These are phyloP conservation scores for Artemisia tridentata DNA, from an alignment of 129 eudicot species.

Conservation along the genomic window DNA sequence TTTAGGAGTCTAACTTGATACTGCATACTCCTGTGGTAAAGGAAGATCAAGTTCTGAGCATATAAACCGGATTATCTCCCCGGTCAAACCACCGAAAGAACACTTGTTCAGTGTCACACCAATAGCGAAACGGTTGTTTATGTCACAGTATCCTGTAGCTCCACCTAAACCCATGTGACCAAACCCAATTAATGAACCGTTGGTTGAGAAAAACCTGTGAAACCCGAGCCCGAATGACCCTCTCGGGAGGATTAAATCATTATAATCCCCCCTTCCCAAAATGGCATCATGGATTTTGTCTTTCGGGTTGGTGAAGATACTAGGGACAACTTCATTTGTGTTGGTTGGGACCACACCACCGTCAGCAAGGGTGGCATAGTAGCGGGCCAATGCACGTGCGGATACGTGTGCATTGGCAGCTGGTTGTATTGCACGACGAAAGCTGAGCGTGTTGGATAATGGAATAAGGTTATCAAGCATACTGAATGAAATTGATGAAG, in stretches of 20 bases:
- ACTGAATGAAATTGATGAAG: constrained; percentile 64
- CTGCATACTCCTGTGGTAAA: constrained; percentile 43
- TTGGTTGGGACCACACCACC: constrained; percentile 45
- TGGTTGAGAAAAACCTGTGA: constrained; percentile 39
- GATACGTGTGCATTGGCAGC: constrained; percentile 92
- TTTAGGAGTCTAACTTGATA: constrained; percentile 22
- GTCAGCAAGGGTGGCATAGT: constrained; percentile 81
- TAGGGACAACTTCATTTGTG: not conserved
- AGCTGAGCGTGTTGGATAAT: constrained; percentile 58
- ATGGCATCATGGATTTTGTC: constrained; percentile 62
- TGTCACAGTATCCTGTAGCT: constrained; percentile 71
- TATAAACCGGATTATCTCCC: constrained; percentile 53
- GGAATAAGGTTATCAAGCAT: constrained; percentile 53
- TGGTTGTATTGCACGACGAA: constrained; percentile 88
- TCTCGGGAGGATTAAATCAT: constrained; percentile 41
- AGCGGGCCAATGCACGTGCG: constrained; percentile 47
- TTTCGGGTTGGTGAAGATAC: constrained; percentile 46
- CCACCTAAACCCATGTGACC: constrained; percentile 95
- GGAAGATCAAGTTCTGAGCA: constrained; percentile 75
- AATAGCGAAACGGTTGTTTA: constrained; percentile 57
- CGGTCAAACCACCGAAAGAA: constrained; percentile 61
- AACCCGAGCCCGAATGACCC: constrained; percentile 80
- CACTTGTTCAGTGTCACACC: constrained; percentile 71
- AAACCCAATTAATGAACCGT: constrained; percentile 66
- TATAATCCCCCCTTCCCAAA: constrained; percentile 73